Evolutionary conservation across 495 filamentous ascomycete genomes (phyloP), one percentile per base, ranked within the genome.

Genomic region (Aspergillus leporis): DNA sequence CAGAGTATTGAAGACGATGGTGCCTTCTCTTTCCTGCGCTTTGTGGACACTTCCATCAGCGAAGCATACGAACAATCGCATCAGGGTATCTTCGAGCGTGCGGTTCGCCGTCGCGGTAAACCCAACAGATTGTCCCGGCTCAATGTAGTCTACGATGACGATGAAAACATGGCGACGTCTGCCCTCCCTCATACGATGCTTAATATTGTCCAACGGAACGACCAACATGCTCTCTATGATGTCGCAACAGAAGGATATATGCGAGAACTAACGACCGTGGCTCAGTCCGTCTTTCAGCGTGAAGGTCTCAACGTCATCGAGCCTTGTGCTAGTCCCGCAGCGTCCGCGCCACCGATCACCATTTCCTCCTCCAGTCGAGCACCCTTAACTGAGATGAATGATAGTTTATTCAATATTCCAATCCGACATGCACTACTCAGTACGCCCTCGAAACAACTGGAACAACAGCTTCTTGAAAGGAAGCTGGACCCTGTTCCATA

Each of bases 11-110:
- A 78, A 19, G 79, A 82, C 0, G 75, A 80, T 46, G 82, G 81
- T 9, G 83, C 86, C 18, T 99, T 98, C 74, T 91, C 92, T 0
- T 99, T 92, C 87, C 78, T 97, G 51, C 89, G 90, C 14, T 96
- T 98, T 63, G 85, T 87, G 16, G 90, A 96, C 67, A 79, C 81
- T 1, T 96, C 91, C 51, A 77, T 85, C 10, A 78, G 81, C 31
- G 92, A 97, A 63, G 83, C 81, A 9, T 87, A 85, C 18, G 79
- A 83, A 58, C 74, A 82, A 30, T 88, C 89, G 16, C 85, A 83
- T 55, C 84, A 85, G 50, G 81, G 81, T 32, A 62, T 83, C 30
- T 80, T 85, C 36, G 81, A 88, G 62, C 90, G 92, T 40, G 90
- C 91, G 9, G 70, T 84, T 16, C 75, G 83, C 36, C 74, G 84